Base-by-base conservation (phyloP, 345 rosid species). In the Mangifera indica region DNA sequence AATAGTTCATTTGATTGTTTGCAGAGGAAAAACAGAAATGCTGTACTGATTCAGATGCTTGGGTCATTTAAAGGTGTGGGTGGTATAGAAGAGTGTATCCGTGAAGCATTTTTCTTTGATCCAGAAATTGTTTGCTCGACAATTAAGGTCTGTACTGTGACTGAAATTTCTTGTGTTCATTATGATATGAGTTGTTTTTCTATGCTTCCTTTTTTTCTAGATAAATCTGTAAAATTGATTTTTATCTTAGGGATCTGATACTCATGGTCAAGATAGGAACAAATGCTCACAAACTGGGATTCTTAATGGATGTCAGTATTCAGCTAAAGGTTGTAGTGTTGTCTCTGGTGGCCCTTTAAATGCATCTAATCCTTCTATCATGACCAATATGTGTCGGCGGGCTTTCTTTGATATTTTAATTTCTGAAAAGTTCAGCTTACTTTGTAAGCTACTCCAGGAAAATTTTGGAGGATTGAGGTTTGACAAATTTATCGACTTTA, bases 371-470 rank as follows among this genome's bases (percentile, higher is more conserved):
- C 64, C 66, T 72, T 78, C 55, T 69, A 74, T 80, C 40, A 83
- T 74, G 24, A 91, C 85, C n/a, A 88, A 85, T 53, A 77, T 72
- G 82, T 91, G 94, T 80, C 91, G 76, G 78, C 80, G 67, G 74
- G 89, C 85, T 78, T 85, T 95, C 72, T 83, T 81, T 72, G 78
- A 84, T 56, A 87, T 89, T 60, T 56, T 92, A 67, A 78, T 79
- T 58, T 92, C 99, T 25, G 87, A 89, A 78, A 87, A 89, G 76
- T 95, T 92, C 81, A 80, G 82, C 49, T 87, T 79, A 66, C 76
- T 95, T n/a, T 92, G 89, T 78, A 88, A 88, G 82, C 83, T 92
- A 70, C 76, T 95, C n/a, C 74, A 76, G 58, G 93, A 89, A 81
- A 87, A 88, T 82, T 82, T 92, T 78, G 82, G 85, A 81, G 98